Evolutionary conservation across 805 yeast genomes (phyloP).

Genomic region (Starmerella vaccinii): DNA sequence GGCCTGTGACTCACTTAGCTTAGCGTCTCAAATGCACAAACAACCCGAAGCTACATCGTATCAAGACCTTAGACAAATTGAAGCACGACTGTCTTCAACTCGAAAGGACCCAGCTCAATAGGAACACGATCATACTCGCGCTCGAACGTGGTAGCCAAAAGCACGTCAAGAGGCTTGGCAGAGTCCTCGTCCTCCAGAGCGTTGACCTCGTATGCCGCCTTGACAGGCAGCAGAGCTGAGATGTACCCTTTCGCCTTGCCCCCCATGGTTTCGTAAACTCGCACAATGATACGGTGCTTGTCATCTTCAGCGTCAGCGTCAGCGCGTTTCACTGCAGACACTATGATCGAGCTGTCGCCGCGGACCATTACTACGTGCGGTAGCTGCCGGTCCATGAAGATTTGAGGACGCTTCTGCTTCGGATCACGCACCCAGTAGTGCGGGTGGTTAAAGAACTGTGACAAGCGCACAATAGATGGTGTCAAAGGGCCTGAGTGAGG

Average conservation of each 20-base stretch:
- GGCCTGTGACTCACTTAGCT: too few species aligned
- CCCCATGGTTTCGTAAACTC: conserved; percentile 83
- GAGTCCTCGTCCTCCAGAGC: conserved; percentile 35
- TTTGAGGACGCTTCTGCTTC: conserved; percentile 10
- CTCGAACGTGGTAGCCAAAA: conserved; percentile 15
- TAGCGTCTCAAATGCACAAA: too few species aligned
- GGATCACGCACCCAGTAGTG: conserved; percentile 17
- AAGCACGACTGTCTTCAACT: conserved; percentile 55
- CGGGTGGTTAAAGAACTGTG: conserved; percentile 67
- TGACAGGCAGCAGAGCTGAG: conserved; percentile 40
- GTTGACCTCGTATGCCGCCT: conserved; percentile 42
- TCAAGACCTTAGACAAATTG: conserved; percentile 27
- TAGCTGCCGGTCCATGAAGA: conserved; percentile 4
- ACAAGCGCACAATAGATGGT: conserved; percentile 57
- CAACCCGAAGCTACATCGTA: too few species aligned
- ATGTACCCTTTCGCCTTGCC: conserved; percentile 54
- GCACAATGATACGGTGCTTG: conserved; percentile 49
- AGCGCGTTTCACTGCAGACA: conserved; percentile 74
- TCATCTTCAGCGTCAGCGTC: conserved; percentile 59
- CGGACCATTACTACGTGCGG: conserved; percentile 17
- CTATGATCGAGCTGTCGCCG: conserved; percentile 51
- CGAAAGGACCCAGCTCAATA: conserved; percentile 59
- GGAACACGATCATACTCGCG: conserved; percentile 26
- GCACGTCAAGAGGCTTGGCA: conserved; percentile 25
- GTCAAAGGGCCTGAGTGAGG: conserved; percentile 70